phyloP scores from a whole-genome alignment of 2,329 filamentous ascomycete species.

The Chalaropsis thielavioides region DNA sequence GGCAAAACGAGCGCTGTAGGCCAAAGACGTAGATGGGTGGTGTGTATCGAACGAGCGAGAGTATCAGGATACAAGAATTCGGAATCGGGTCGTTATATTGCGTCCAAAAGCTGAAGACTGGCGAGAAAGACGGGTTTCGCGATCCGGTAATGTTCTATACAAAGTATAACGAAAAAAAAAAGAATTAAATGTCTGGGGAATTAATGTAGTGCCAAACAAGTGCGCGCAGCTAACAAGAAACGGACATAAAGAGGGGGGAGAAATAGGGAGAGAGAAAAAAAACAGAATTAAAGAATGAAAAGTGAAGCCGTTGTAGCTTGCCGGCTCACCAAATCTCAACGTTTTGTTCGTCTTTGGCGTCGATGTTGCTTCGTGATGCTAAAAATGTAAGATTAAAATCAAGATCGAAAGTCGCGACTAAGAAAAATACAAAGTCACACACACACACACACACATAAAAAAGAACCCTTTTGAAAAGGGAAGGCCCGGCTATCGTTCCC shows the following conservation, averaged over 20 bases:
- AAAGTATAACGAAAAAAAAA: slow-evolving; percentile 5
- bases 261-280: background rate
- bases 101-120: background rate
- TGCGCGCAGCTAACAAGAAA: background rate
- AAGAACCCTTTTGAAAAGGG: background rate
- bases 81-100: background rate
- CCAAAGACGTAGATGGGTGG: background rate
- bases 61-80: background rate
- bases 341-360: background rate
- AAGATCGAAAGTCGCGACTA: background rate
- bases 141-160: background rate
- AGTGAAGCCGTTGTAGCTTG: background rate
- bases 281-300: slow-evolving; percentile 3
- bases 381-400: background rate
- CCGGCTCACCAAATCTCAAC: background rate
- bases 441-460: background rate
- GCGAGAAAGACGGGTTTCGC: background rate
- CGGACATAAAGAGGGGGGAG: background rate
- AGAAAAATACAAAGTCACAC: background rate
- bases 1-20: background rate
- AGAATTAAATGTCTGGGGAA: background rate
- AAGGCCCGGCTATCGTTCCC: background rate
- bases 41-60: background rate
- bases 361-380: background rate
- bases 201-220: background rate